phyloP scores from a whole-genome alignment of 2,329 filamentous ascomycete genomes.

The Ophiosphaerella herpotricha region DNA sequence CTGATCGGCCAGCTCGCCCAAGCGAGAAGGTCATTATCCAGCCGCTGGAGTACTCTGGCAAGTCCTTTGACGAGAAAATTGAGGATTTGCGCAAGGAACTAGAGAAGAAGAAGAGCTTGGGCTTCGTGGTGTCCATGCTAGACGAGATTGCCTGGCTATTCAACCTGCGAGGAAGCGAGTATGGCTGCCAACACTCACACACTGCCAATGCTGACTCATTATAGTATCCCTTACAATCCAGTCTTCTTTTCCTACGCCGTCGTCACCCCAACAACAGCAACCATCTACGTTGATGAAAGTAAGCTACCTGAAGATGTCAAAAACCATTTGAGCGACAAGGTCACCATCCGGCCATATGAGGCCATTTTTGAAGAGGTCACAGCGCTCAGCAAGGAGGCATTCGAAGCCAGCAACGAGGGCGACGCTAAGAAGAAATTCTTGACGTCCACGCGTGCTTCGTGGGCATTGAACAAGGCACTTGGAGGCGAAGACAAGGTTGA shows the following conservation, averaged over 20 bases:
- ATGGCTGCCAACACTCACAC: constrained; percentile 24
- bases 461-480: constrained; percentile 85
- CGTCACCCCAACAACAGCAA: constrained; percentile 75
- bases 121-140: constrained; percentile 90
- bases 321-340: constrained; percentile 69
- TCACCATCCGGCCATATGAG: constrained; percentile 80
- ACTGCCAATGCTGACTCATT: constrained; percentile 9
- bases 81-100: constrained; percentile 87
- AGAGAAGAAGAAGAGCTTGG: constrained; percentile 83
- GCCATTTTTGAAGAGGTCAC: constrained; percentile 79
- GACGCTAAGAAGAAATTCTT: constrained; percentile 67
- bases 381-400: constrained; percentile 58
- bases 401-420: constrained; percentile 42
- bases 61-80: constrained; percentile 80
- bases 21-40: constrained; percentile 76
- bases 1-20: constrained; percentile 72
- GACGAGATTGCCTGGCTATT: constrained; percentile 99
- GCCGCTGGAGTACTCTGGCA: constrained; percentile 75
- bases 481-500: constrained; percentile 86
- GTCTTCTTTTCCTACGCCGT: constrained; percentile 98
- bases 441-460: constrained; percentile 87
- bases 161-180: constrained; percentile 90
- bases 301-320: constrained; percentile 74
- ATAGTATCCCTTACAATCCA: constrained; percentile 88
- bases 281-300: constrained; percentile 80